Base-by-base conservation (phyloP, 768 basidiomycete species). In the Mycena chlorophos region DNA sequence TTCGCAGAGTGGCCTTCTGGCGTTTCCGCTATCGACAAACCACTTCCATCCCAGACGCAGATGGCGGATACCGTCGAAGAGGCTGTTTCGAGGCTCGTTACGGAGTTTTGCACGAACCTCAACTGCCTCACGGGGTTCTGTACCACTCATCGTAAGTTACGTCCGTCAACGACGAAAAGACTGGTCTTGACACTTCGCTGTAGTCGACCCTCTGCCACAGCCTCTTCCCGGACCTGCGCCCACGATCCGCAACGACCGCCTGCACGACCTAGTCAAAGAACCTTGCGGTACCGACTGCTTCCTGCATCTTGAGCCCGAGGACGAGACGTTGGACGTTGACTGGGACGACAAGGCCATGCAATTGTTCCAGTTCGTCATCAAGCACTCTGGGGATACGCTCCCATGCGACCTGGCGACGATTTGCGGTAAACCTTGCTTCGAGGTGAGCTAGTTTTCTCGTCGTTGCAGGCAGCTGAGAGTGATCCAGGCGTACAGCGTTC, bases 361-460 rank as follows among this genome's bases (percentile, higher is more conserved):
- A 30, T 58, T 69, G 0, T 63, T 87, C 2, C 65, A 60, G 20
- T 68, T 66, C 2, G 63, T 82, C 4, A 67, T 82, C 10, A 68
- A 75, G 16, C 65, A 80, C 22, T 69, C 73, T 0, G 79, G 79
- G 5, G 76, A 84, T 43, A 64, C 71, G 3, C 65, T 71, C 0
- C 74, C 85, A 0, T 88, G 87, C 57, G 77, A 83, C 43, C 67
- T 88, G 13, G 80, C 84, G 17, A 64, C 71, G 1, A 68, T 88
- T 16, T 81, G 81, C 65, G 72, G 73, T 10, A 84, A 81, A 57
- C 80, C 85, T 4, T 89, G 88, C 65, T 67, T 68, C 26, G 83
- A 89, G 73, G 87, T 86, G 52, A 30, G 20, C 4, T n/a, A 20
- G 19, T 37, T 4, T 39, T 8, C 28, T 47, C 3, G 3, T n/a